These are phyloP conservation scores for Pneumocystis sp. DNA, from an alignment of 1,139 yeast species.

Conservation along the genomic window DNA sequence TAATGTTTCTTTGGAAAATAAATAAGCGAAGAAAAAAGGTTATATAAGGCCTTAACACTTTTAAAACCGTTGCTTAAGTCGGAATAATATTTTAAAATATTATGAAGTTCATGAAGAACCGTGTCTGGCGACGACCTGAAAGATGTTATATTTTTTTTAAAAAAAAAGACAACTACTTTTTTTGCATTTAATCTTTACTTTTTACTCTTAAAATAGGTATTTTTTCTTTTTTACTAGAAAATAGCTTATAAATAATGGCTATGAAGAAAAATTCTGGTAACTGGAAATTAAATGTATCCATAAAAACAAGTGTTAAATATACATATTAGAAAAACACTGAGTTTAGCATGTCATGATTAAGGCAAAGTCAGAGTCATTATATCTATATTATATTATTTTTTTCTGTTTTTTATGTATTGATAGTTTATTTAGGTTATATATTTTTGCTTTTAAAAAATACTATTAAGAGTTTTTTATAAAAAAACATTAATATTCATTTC, in stretches of 20 bases:
- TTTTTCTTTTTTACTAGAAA: background rate
- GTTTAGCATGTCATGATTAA: background rate
- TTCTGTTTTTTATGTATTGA: background rate
- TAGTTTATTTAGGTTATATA: background rate
- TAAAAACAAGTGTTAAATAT: background rate
- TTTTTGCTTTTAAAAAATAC: background rate
- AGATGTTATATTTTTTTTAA: background rate
- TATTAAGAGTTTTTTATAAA: no score
- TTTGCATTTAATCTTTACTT: background rate
- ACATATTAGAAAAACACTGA: background rate
- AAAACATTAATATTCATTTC: no score
- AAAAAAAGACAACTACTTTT: background rate
- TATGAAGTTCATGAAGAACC: background rate
- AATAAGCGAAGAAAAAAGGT: background rate
- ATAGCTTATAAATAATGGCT: background rate
- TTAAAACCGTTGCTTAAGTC: conserved; percentile 1
- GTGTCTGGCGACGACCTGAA: background rate
- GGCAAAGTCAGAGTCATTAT: background rate
- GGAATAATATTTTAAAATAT: background rate
- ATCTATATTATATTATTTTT: background rate
- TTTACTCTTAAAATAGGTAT: background rate
- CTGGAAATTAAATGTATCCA: background rate
- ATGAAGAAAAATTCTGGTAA: background rate
- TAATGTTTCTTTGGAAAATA: background rate
- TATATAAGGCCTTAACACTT: background rate